Evolutionary conservation across 1,284 basidiomycete genomes (phyloP).

Genomic region (Boletus semigastroideus): DNA sequence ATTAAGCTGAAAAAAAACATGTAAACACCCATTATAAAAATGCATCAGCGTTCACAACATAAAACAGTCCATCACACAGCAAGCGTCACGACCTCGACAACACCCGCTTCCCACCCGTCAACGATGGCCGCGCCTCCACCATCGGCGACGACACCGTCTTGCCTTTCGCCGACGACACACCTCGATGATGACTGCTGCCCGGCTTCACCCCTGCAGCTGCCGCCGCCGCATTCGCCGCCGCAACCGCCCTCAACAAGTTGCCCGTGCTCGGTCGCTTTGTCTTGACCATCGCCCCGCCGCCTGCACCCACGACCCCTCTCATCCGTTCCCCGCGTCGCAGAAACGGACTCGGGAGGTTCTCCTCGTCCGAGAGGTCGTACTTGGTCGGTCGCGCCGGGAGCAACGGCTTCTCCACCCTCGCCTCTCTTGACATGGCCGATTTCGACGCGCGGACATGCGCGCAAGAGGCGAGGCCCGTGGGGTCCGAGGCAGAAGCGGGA

Average conservation of each 20-base stretch:
- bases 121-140: constrained; percentile 19
- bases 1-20: too few relatives aligned
- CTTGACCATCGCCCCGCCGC: constrained; percentile 19
- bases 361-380: constrained; percentile 74
- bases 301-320: constrained; percentile 22
- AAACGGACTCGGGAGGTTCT: constrained; percentile 84
- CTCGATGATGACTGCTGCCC: constrained; percentile 11
- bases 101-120: constrained; percentile 47
- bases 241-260: constrained; percentile 56
- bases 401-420: constrained; percentile 10
- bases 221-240: constrained; percentile 58
- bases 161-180: not conserved
- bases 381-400: constrained; percentile 29
- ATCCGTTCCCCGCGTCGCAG: constrained; percentile 54
- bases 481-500: constrained; percentile 32
- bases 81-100: constrained; percentile 40
- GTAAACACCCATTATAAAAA: too few relatives aligned
- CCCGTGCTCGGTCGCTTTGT: constrained; percentile 49
- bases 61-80: not conserved
- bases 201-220: constrained; percentile 21
- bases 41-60: constrained; percentile 9
- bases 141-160: constrained; percentile 18
- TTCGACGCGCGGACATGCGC: constrained; percentile 17
- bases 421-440: constrained; percentile 12
- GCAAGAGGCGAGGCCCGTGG: constrained; percentile 25